Conservation (phyloP, 805 yeast species). For the Ogataea siamensis region DNA sequence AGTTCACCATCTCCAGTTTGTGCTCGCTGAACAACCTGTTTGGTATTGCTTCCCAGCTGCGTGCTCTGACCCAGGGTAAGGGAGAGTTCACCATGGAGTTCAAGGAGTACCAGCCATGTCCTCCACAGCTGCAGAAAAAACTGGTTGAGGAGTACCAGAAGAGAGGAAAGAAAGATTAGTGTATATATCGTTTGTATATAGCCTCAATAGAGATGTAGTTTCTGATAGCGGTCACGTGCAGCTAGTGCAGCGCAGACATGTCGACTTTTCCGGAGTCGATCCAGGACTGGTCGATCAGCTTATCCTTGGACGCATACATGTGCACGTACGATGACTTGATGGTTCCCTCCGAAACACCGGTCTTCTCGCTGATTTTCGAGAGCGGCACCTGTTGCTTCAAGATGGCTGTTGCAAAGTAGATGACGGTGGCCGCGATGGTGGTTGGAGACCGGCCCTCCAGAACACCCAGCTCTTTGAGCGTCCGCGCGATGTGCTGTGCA, state of each 20-base stretch:
- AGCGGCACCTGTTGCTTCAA: constrained; percentile 78
- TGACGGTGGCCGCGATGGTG: constrained; percentile 96
- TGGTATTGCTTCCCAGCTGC: constrained; percentile 90
- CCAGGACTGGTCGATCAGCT: constrained; percentile 78
- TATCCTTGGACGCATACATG: constrained; percentile 68
- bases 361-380: constrained; percentile 78
- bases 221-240: too few species aligned
- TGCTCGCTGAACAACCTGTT: constrained; percentile 96
- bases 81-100: constrained; percentile 97
- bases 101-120: constrained; percentile 85
- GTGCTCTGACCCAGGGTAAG: constrained; percentile 98
- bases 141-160: constrained; percentile 80
- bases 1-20: constrained; percentile 89
- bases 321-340: constrained; percentile 88
- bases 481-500: constrained; percentile 88
- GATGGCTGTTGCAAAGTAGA: constrained; percentile 89
- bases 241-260: constrained; percentile 24
- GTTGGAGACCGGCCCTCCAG: constrained; percentile 96
- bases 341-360: constrained; percentile 97
- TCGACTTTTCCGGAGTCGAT: constrained; percentile 62
- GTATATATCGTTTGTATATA: constrained; percentile 9
- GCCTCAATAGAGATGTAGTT: constrained; percentile 3
- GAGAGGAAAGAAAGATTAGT: constrained; percentile 38
- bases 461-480: constrained; percentile 87
- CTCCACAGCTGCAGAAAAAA: constrained; percentile 87